These are phyloP conservation scores for Lentinula sp. DNA, from an alignment of 768 basidiomycete species.

Conservation along the genomic window DNA sequence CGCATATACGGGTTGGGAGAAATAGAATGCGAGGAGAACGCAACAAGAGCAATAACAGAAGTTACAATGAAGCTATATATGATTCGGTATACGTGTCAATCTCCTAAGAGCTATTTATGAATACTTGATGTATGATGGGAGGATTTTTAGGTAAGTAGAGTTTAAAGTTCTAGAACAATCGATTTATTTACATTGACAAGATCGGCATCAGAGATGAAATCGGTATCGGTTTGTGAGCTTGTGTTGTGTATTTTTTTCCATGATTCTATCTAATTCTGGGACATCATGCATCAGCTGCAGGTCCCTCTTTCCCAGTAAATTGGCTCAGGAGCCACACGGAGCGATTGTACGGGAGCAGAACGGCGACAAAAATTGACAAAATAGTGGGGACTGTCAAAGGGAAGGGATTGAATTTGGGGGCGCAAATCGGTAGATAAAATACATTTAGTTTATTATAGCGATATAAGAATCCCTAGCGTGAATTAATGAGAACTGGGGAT, in stretches of 20 bases:
- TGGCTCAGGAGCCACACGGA: neutral
- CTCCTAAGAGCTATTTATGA: too few species aligned
- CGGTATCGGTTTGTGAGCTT: neutral
- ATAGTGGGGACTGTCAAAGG: neutral
- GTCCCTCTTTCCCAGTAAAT: neutral
- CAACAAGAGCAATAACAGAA: too few species aligned
- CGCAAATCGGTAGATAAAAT: neutral
- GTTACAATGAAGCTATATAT: too few species aligned
- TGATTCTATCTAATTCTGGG: too few species aligned
- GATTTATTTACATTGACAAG: neutral
- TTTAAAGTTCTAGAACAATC: neutral
- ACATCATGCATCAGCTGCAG: too few species aligned
- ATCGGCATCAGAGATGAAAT: neutral
- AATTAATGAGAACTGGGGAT: neutral
- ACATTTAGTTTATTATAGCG: too few species aligned
- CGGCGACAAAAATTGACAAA: neutral
- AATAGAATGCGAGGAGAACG: too few species aligned
- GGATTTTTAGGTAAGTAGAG: neutral
- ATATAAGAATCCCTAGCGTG: neutral
- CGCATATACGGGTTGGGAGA: too few species aligned
- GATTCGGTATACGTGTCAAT: too few species aligned
- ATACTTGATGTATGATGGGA: neutral
- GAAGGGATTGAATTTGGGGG: neutral
- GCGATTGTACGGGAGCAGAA: neutral
- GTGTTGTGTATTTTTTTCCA: neutral